phyloP scores from a whole-genome alignment of 2,329 filamentous ascomycete genomes.

The Verticillium tricorpus region DNA sequence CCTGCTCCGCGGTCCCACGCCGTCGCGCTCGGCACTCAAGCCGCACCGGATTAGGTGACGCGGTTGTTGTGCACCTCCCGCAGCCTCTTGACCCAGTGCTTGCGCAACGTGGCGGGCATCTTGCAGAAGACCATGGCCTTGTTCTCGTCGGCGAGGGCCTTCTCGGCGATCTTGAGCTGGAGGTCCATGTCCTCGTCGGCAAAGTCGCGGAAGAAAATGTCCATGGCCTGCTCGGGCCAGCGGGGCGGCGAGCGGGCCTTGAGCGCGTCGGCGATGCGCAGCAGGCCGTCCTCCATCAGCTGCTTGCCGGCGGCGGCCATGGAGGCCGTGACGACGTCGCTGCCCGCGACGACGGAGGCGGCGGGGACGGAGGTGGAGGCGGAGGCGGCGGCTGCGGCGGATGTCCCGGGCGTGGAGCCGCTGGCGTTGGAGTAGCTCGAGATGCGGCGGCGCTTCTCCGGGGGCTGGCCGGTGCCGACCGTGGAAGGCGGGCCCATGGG shows the following conservation, averaged over 20 bases:
- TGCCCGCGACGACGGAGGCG: slow-evolving; percentile 27
- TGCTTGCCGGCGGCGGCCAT: slow-evolving; percentile 15
- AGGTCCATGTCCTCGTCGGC: slow-evolving; percentile 52
- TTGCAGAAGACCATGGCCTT: slow-evolving; percentile 61
- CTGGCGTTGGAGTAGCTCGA: slow-evolving; percentile 15
- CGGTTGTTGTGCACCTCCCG: slow-evolving; percentile 41
- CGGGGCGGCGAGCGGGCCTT: slow-evolving; percentile 32
- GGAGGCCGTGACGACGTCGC: slow-evolving; percentile 18
- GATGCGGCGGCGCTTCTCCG: slow-evolving; percentile 31
- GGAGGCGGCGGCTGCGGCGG: slow-evolving; percentile 12
- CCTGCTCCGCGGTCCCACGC: background rate
- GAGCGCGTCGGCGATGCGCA: slow-evolving; percentile 33
- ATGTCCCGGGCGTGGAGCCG: slow-evolving; percentile 12
- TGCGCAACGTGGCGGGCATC: slow-evolving; percentile 47
- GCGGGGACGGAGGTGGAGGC: slow-evolving; percentile 18
- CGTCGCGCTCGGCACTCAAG: background rate
- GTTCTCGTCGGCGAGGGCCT: slow-evolving; percentile 52
- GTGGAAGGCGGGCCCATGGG: slow-evolving; percentile 10
- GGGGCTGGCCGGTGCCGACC: slow-evolving; percentile 1
- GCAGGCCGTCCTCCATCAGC: slow-evolving; percentile 30
- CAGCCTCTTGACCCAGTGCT: slow-evolving; percentile 52
- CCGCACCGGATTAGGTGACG: slow-evolving; percentile 8
- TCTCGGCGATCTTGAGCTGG: slow-evolving; percentile 56
- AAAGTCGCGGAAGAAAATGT: slow-evolving; percentile 57
- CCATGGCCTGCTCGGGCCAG: slow-evolving; percentile 55